phyloP scores from a whole-genome alignment of 345 rosid genomes.

The Populus euphratica region DNA sequence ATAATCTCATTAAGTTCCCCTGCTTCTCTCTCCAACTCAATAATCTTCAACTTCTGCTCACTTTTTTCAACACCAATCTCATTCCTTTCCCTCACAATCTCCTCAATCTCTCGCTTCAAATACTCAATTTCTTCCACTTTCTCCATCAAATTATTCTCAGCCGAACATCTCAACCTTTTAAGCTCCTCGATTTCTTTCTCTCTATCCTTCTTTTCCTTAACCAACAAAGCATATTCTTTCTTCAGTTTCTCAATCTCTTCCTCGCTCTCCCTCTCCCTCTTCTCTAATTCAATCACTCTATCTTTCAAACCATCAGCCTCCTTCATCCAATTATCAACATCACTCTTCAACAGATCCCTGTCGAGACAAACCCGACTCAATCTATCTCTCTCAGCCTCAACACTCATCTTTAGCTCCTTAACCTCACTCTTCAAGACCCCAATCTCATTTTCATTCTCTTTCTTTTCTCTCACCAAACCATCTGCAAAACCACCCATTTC shows the following conservation, averaged over 20 bases:
- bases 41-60: constrained; percentile 24
- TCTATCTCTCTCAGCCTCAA: constrained; percentile 36
- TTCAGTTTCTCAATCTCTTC: constrained; percentile 33
- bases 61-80: constrained; percentile 36
- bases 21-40: constrained; percentile 38
- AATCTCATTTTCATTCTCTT: constrained; percentile 37
- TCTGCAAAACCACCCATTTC: constrained; percentile 36
- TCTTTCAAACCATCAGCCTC: constrained; percentile 34
- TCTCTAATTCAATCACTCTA: constrained; percentile 38
- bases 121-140: constrained; percentile 25
- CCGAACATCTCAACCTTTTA: constrained; percentile 26
- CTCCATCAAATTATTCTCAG: constrained; percentile 33
- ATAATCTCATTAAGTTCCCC: constrained; percentile 23
- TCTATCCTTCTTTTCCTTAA: constrained; percentile 29
- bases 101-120: constrained; percentile 34
- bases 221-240: constrained; percentile 28
- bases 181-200: constrained; percentile 26
- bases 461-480: constrained; percentile 30
- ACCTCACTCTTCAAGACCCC: constrained; percentile 33
- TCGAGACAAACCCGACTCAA: constrained; percentile 33
- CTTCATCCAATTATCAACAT: constrained; percentile 25
- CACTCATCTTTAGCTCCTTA: constrained; percentile 19
- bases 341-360: constrained; percentile 40
- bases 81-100: constrained; percentile 33
- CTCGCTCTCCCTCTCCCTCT: constrained; percentile 26